Evolutionary conservation across 2,329 filamentous ascomycete genomes (phyloP), one percentile per base, ranked within the genome.

Genomic region (Zasmidium citrigriseum): DNA sequence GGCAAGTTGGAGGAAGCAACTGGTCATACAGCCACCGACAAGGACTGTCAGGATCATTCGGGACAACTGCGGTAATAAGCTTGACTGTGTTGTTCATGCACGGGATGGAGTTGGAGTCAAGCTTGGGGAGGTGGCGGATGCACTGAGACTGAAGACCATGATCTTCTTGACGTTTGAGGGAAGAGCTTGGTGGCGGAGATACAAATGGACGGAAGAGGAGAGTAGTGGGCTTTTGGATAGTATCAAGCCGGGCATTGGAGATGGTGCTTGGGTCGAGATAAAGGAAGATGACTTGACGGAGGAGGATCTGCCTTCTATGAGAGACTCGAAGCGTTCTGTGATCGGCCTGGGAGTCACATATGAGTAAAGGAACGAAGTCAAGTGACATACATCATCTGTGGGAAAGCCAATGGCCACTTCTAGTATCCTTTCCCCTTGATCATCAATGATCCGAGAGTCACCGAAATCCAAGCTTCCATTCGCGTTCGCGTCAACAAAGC

Each of bases 21-120:
- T 59, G 21, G 3, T 54, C 4, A 59, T 52, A n/a, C 57, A 59
- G 38, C 57, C 57, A 4, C 52, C 52, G 3, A 14, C 45, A n/a
- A n/a, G 10, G 7, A 49, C 2, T 3, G 23, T 25, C 9, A 27
- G 27, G 21, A 27, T 27, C 11, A 12, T n/a, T 16, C 5, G 5
- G 7, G 34, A 41, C 23, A 27, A 18, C 9, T 11, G 22, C 16
- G 3, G 12, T 29, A 10, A 10, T 12, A n/a, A 24, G 47, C 23
- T 49, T 1, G 4, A 49, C 22, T 18, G 4, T 18, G 9, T 12
- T 14, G 34, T 41, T 4, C 4, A 41, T 41, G 25, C 48, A 2
- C 20, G n/a, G 4, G 21, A 34, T 38, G 16, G 9, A 14, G 4
- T 14, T 9, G 25, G 25, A 4, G 16, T 38, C 16, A 34, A 25